Conservation (phyloP, 306 rosid genomes). For the Fragaria nilgerrensis region DNA sequence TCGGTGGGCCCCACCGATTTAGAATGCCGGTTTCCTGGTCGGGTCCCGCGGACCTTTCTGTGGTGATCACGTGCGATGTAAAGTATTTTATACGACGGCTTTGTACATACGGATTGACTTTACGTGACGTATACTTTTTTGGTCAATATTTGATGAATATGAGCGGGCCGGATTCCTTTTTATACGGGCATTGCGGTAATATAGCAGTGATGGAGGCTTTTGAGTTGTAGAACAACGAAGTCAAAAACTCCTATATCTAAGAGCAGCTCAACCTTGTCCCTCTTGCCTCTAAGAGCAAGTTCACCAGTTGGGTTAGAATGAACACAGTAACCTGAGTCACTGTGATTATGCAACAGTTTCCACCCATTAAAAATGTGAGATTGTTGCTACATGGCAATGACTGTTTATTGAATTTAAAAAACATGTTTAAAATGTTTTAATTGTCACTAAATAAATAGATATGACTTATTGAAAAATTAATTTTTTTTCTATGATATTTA, state of each 20-base stretch:
- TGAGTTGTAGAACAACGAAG: background rate
- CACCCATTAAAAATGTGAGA: no score
- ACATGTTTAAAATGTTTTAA: no score
- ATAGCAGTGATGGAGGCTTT: background rate
- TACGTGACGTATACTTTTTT: background rate
- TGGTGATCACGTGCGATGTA: background rate
- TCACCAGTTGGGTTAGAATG: no score
- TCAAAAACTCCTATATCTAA: background rate
- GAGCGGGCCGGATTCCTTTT: background rate
- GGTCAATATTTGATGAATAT: background rate
- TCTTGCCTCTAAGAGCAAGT: background rate
- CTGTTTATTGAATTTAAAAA: no score
- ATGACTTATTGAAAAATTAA: no score
- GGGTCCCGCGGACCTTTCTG: background rate
- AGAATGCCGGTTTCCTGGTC: constrained; percentile 1
- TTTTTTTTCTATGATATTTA: no score
- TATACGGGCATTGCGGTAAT: background rate
- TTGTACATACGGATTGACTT: background rate
- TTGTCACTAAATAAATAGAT: no score
- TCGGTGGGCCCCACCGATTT: constrained; percentile 28
- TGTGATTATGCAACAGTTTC: no score
- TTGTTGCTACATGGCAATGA: no score
- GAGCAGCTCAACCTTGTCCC: background rate
- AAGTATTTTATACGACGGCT: background rate
- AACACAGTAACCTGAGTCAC: no score